Conservation (phyloP, 164 flowering plant genomes). For the Umbilicus rupestris region DNA sequence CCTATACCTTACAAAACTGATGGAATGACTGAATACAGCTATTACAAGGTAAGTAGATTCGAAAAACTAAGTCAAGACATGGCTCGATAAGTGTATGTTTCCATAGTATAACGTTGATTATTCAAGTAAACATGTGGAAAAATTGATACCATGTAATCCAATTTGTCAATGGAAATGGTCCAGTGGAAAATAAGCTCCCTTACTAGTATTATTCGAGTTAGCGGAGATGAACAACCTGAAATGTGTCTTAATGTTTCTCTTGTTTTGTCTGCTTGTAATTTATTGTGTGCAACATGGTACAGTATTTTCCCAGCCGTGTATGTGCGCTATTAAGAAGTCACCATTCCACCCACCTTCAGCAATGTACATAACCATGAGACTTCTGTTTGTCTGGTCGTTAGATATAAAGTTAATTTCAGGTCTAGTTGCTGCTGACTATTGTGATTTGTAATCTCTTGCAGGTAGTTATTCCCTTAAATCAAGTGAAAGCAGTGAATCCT, state of each 20-base stretch:
- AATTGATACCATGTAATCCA: neutral
- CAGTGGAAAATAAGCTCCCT: neutral
- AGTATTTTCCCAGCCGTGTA: neutral
- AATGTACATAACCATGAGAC: no score
- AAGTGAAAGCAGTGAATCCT: slow-evolving; percentile 59
- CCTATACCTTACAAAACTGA: slow-evolving; percentile 6
- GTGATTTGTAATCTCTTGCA: neutral
- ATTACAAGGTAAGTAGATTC: slow-evolving; percentile 3
- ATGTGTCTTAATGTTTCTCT: no score
- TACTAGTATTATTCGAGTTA: neutral
- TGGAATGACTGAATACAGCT: slow-evolving; percentile 1
- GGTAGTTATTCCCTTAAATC: slow-evolving; percentile 26
- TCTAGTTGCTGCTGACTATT: neutral
- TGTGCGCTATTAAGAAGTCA: neutral
- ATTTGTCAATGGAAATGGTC: neutral
- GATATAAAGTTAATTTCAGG: no score
- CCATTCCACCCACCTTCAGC: neutral
- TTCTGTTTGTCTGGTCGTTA: no score
- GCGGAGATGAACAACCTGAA: neutral
- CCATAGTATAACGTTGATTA: neutral
- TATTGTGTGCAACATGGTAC: neutral
- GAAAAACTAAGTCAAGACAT: neutral
- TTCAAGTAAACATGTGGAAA: neutral
- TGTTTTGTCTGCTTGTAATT: neutral
- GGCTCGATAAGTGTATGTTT: neutral